phyloP scores from a whole-genome alignment of 345 rosid genomes.

The Pugionium cornutum region DNA sequence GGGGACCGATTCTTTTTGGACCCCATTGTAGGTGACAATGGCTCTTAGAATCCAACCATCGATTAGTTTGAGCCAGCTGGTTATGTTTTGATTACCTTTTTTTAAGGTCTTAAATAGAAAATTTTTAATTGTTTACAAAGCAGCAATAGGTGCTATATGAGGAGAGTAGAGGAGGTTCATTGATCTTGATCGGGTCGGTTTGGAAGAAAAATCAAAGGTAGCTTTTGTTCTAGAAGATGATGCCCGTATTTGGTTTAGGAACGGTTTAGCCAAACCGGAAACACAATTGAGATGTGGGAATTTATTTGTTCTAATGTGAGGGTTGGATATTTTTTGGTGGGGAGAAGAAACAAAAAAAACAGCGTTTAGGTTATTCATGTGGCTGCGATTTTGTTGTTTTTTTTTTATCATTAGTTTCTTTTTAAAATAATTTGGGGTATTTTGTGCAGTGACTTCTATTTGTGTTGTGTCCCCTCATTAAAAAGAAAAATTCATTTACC shows the following conservation, averaged over 20 bases:
- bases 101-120: background rate
- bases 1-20: slow-evolving; percentile 38
- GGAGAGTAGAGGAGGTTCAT: slow-evolving; percentile 29
- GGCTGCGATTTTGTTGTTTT: slow-evolving; percentile 39
- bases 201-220: slow-evolving; percentile 32
- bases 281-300: slow-evolving; percentile 26
- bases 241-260: slow-evolving; percentile 22
- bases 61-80: slow-evolving; percentile 35
- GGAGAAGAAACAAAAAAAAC: background rate
- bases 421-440: slow-evolving; percentile 8
- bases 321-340: slow-evolving; percentile 34
- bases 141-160: slow-evolving; percentile 27
- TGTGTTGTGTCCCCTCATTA: slow-evolving; percentile 9
- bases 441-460: slow-evolving; percentile 27
- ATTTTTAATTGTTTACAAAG: slow-evolving; percentile 6
- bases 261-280: slow-evolving; percentile 30
- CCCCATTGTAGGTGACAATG: slow-evolving; percentile 36
- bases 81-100: slow-evolving; percentile 26
- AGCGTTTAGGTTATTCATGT: slow-evolving; percentile 42
- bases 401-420: slow-evolving; percentile 29
- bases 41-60: slow-evolving; percentile 30
- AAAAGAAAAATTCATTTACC: background rate
- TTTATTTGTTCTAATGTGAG: background rate
- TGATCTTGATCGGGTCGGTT: slow-evolving; percentile 25
- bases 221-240: slow-evolving; percentile 38